Evolutionary conservation across 2,329 filamentous ascomycete species (phyloP), one percentile per base, ranked within the genome.

Genomic region (Claviceps purpurea): DNA sequence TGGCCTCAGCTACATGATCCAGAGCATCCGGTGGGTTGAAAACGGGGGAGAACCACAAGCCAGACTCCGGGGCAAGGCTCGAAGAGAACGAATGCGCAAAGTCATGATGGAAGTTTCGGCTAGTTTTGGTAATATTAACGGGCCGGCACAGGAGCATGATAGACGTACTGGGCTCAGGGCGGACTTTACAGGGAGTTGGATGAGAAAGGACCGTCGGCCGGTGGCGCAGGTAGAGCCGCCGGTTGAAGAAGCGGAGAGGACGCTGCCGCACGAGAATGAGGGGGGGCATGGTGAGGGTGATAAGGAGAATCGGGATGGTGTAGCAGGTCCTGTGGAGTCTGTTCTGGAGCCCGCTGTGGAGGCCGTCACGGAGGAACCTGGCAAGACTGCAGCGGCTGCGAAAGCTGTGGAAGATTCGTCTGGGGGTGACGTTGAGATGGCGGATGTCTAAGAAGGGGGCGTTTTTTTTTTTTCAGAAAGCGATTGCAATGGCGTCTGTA

Each of bases 1-100:
- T 59, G 90, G 90, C 2, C 79, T 95, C 65, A 95, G 89, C 64
- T 97, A 87, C 68, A 89, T 86, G 76, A 79, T 98, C 47, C 75
- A 82, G 55, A 81, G 82, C 50, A 78, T 95, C 11, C 82, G 89
- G 50, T 97, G 90, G 83, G 87, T 96, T 0, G 84, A 87, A 56
- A 77, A 81, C 56, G 89, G 93, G 13, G 84, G 79, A 0, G 75
- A 74, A 56, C 77, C 70, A 52, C 76, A 80, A 61, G 74, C 74
- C 30, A 67, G 78, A 47, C 70, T 81, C 2, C 70, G 77, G 3
- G 78, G 78, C 49, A 76, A 77, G 59, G 78, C 69, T 1, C 68
- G 77, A 4, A 66, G 78, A 11, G 76, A 81, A 58, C 70, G 78
- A 43, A 82, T 81, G 62, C 69, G 76, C 38, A 76, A 73, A 61